Percentiles rank a stretch among this genome's conserved stretches.
These are phyloP conservation scores for Garcia nutans DNA, from an alignment of 345 rosid genomes.

Conservation along the genomic window DNA sequence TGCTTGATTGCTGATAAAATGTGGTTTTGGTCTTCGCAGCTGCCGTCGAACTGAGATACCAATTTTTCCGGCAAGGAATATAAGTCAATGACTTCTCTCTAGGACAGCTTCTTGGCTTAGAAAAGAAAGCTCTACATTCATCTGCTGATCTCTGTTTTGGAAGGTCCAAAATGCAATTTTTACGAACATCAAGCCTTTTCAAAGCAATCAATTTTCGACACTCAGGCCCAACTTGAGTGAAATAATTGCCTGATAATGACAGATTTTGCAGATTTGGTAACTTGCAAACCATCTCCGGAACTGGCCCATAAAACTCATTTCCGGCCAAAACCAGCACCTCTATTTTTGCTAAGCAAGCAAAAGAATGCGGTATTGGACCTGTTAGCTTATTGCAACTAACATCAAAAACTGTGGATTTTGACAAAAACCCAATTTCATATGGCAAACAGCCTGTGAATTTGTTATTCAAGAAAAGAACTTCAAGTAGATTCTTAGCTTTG, in stretches of 20 bases:
- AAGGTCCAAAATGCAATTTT: constrained; percentile 58
- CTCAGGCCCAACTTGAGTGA: constrained; percentile 52
- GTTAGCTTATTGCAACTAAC: constrained; percentile 41
- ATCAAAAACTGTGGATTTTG: constrained; percentile 35
- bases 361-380: constrained; percentile 56
- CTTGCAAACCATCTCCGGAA: constrained; percentile 52
- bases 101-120: constrained; percentile 16
- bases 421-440: constrained; percentile 47
- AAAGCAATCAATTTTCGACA: constrained; percentile 38
- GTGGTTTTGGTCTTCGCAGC: neutral
- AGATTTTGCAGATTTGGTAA: constrained; percentile 35
- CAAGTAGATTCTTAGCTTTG: constrained; percentile 31
- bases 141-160: constrained; percentile 38
- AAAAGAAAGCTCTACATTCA: constrained; percentile 40
- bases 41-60: neutral
- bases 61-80: constrained; percentile 38
- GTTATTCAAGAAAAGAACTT: constrained; percentile 54
- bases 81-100: constrained; percentile 19
- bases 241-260: constrained; percentile 44
- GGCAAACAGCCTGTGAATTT: constrained; percentile 51
- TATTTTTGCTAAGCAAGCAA: constrained; percentile 46
- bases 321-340: constrained; percentile 34
- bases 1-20: constrained; percentile 1
- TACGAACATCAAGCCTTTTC: constrained; percentile 39
- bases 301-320: constrained; percentile 42